Evolutionary conservation across 179 eudicot genomes (phyloP).

Genomic region (Beta macrorhiza): DNA sequence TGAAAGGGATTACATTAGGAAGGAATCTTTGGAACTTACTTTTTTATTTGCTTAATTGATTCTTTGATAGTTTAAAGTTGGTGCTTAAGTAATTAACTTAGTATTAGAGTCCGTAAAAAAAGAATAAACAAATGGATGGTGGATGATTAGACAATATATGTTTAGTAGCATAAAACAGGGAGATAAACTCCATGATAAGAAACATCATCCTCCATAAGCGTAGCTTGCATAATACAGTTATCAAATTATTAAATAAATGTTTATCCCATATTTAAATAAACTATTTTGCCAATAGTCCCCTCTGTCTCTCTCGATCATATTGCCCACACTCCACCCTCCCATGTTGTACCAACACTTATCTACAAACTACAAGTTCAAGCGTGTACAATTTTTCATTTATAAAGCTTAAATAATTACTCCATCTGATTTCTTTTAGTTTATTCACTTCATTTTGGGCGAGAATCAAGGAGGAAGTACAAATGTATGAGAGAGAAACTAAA

Average conservation of each 20-base stretch:
- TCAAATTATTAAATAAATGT: background rate
- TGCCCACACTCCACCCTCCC: background rate
- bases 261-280: slow-evolving; percentile 6
- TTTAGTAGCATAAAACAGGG: slow-evolving; percentile 29
- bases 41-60: background rate
- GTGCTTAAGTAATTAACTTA: background rate
- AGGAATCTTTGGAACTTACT: slow-evolving; percentile 1
- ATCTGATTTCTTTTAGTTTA: too few species aligned
- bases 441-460: too few species aligned
- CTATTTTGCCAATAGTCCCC: background rate
- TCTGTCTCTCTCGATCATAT: background rate
- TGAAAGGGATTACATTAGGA: background rate
- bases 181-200: slow-evolving; percentile 9
- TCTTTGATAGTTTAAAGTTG: background rate
- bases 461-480: too few species aligned
- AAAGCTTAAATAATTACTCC: too few species aligned
- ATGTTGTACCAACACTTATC: background rate
- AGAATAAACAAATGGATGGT: background rate
- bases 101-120: too few species aligned
- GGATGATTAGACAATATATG: slow-evolving; percentile 5
- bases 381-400: background rate
- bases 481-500: too few species aligned
- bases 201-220: slow-evolving; percentile 13
- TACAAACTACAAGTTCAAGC: background rate
- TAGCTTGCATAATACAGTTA: slow-evolving; percentile 19